These are phyloP conservation scores for Fistulinella prunicolor DNA, from an alignment of 768 basidiomycete species.

Conservation along the genomic window DNA sequence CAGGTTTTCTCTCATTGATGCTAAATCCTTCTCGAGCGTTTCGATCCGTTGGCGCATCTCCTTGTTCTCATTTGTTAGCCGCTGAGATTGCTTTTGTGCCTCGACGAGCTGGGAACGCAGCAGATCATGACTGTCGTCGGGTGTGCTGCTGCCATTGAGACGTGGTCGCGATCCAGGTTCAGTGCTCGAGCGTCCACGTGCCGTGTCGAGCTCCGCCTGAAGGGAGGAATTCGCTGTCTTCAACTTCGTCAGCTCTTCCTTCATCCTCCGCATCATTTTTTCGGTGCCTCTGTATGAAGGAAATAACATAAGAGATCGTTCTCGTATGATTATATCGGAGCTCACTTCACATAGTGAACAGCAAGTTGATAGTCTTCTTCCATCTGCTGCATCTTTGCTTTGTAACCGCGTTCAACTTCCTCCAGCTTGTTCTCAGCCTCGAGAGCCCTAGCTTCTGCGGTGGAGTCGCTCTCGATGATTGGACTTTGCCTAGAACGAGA, in stretches of 20 bases:
- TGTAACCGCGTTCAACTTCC: constrained; percentile 76
- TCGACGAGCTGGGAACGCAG: constrained; percentile 73
- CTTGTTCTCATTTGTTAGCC: constrained; percentile 69
- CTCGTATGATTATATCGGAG: constrained; percentile 22
- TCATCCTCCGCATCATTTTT: constrained; percentile 96
- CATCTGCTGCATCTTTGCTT: constrained; percentile 79
- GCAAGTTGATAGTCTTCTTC: constrained; percentile 96
- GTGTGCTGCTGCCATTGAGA: constrained; percentile 75
- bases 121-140: constrained; percentile 67
- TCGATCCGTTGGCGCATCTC: constrained; percentile 74
- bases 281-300: constrained; percentile 75
- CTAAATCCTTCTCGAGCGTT: constrained; percentile 71
- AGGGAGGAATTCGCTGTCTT: constrained; percentile 77
- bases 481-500: constrained; percentile 59
- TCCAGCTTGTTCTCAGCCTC: constrained; percentile 78
- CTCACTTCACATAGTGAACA: constrained; percentile 95
- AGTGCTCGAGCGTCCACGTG: constrained; percentile 56
- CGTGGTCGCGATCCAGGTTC: constrained; percentile 50
- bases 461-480: constrained; percentile 35
- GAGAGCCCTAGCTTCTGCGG: constrained; percentile 46
- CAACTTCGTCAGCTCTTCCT: constrained; percentile 91
- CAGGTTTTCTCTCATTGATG: constrained; percentile 65
- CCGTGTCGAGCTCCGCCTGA: constrained; percentile 77
- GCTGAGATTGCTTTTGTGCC: constrained; percentile 71
- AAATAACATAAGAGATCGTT: constrained; percentile 13